A percentile compares a stretch with the other conserved stretches of the same genome.
These are phyloP conservation scores for Quercus rubra DNA, from an alignment of 306 rosid species.

Conservation along the genomic window DNA sequence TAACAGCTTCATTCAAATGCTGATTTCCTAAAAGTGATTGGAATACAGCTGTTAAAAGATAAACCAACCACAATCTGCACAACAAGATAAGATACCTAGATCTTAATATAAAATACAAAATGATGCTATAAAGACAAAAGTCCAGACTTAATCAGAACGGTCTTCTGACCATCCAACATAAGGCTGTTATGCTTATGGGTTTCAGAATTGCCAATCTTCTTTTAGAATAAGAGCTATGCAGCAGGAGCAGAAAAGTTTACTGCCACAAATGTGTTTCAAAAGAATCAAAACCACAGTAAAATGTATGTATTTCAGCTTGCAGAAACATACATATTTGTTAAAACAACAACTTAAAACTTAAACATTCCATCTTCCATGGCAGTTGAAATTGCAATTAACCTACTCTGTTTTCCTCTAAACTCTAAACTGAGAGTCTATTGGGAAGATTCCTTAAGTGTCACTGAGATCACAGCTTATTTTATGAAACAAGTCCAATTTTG, in stretches of 20 bases:
- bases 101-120: neutral
- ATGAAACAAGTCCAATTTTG: neutral
- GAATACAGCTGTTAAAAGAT: neutral
- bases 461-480: neutral
- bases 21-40: conserved; percentile 14
- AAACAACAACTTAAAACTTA: neutral
- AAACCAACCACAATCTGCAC: neutral
- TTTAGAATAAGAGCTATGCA: neutral
- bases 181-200: neutral
- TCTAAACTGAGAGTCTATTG: neutral
- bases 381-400: neutral
- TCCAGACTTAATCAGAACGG: neutral
- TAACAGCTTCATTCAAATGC: conserved; percentile 22
- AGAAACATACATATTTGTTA: neutral
- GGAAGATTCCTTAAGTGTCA: neutral
- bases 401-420: neutral
- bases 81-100: neutral
- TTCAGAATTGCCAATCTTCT: neutral
- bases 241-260: neutral
- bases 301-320: neutral
- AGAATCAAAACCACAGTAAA: neutral
- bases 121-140: neutral
- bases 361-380: neutral
- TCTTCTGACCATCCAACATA: neutral
- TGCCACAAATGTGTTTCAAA: neutral